Conservation (phyloP, 495 filamentous ascomycete species). For the Penicillium robsamsonii region DNA sequence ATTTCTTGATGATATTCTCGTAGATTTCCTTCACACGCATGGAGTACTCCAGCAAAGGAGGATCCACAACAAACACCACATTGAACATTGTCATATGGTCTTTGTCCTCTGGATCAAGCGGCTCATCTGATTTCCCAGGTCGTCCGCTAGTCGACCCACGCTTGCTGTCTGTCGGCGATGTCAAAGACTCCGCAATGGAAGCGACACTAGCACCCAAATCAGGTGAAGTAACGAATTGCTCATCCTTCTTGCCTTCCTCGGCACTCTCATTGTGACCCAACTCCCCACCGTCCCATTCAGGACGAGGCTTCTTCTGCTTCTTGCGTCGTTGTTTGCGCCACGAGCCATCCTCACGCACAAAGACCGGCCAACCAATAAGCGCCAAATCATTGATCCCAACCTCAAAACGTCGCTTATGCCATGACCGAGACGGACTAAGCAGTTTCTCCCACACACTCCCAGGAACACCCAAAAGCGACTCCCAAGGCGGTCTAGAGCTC, state of each 20-base stretch:
- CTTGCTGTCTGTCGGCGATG: conserved; percentile 34
- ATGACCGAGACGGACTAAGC: conserved; percentile 73
- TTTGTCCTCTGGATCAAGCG: conserved; percentile 53
- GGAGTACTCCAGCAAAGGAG: conserved; percentile 72
- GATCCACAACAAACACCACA: conserved; percentile 85
- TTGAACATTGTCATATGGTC: conserved; percentile 92
- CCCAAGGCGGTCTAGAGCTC: conserved; percentile 62
- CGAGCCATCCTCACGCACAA: conserved; percentile 77
- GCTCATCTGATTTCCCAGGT: conserved; percentile 34
- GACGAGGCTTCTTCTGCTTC: conserved; percentile 52
- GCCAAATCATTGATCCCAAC: conserved; percentile 78
- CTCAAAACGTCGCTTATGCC: conserved; percentile 85
- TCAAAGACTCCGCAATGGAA: conserved; percentile 32
- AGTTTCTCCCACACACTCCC: conserved; percentile 79
- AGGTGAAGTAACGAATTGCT: conserved; percentile 33
- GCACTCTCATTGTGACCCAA: conserved; percentile 43
- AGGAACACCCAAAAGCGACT: conserved; percentile 72
- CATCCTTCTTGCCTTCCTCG: conserved; percentile 37
- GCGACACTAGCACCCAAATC: conserved; percentile 26
- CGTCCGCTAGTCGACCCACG: conserved; percentile 42
- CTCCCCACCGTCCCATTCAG: conserved; percentile 42
- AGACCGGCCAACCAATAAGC: conserved; percentile 85
- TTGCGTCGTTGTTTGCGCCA: conserved; percentile 76
- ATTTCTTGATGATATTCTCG: conserved; percentile 81
- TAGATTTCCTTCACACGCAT: conserved; percentile 76